Conservation (phyloP, 306 rosid genomes). For the Vigna unguiculata region DNA sequence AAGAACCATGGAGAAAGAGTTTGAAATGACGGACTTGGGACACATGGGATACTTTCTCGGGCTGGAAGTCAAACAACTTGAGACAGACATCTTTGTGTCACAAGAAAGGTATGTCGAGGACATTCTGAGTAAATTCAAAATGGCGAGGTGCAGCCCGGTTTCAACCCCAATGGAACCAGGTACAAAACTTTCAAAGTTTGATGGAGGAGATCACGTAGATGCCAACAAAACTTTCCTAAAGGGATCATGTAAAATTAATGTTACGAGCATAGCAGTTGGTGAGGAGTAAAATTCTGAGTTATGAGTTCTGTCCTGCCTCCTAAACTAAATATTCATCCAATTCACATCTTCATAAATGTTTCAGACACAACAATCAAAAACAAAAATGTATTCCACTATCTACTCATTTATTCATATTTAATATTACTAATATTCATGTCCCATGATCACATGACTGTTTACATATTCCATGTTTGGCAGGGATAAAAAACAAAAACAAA, state of each 20-base stretch:
- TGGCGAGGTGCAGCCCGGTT: too few relatives aligned
- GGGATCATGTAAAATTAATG: background rate
- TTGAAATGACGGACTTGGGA: too few relatives aligned
- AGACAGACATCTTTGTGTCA: too few relatives aligned
- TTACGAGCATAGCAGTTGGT: background rate
- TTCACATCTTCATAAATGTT: background rate
- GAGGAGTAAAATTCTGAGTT: too few relatives aligned
- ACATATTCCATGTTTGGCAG: conserved; percentile 36
- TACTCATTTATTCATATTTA: conserved; percentile 38
- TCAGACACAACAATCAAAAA: background rate
- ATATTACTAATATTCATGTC: conserved; percentile 45
- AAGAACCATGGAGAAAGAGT: too few relatives aligned
- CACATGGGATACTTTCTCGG: too few relatives aligned
- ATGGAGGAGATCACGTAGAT: too few relatives aligned
- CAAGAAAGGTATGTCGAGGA: too few relatives aligned
- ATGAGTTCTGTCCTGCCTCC: background rate
- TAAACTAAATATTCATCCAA: background rate
- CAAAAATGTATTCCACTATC: background rate
- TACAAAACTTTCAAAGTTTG: too few relatives aligned
- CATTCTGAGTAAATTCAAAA: too few relatives aligned
- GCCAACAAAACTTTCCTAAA: background rate
- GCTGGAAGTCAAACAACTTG: too few relatives aligned
- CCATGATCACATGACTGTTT: conserved; percentile 44
- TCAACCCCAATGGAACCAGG: too few relatives aligned
- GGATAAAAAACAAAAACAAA: background rate